Evolutionary conservation across 371 early-diverging fungal genomes (phyloP).

Genomic region (Syncephalastrum monosporum): DNA sequence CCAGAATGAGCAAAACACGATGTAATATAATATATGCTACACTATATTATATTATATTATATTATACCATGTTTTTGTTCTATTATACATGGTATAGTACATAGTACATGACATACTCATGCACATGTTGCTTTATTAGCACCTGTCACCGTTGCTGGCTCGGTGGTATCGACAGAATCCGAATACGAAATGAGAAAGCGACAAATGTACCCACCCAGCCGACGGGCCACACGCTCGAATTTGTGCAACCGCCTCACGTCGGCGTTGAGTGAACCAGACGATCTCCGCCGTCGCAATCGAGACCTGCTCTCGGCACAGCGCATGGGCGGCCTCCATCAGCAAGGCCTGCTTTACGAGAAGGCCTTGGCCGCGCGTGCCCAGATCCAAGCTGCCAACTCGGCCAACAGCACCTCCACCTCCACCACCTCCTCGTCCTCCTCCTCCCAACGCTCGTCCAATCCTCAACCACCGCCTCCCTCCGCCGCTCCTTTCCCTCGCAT

Average conservation of each 20-base stretch:
- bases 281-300: conserved; percentile 35
- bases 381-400: conserved; percentile 30
- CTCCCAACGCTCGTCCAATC: conserved; percentile 3
- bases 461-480: neutral
- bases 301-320: conserved; percentile 29
- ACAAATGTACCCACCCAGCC: conserved; percentile 30
- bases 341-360: conserved; percentile 38
- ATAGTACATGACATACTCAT: no score
- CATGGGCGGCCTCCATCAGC: conserved; percentile 23
- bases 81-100: no score
- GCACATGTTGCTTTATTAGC: neutral
- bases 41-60: no score
- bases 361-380: conserved; percentile 43
- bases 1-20: neutral
- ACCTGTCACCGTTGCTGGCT: conserved; percentile 21
- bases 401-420: conserved; percentile 10
- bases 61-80: no score
- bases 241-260: conserved; percentile 27
- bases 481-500: conserved; percentile 10
- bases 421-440: conserved; percentile 17
- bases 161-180: conserved; percentile 39
- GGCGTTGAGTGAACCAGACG: conserved; percentile 48
- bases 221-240: conserved; percentile 21
- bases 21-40: neutral
- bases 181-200: conserved; percentile 38